phyloP scores from a whole-genome alignment of 2,329 filamentous ascomycete species.

The Nemania sp. region DNA sequence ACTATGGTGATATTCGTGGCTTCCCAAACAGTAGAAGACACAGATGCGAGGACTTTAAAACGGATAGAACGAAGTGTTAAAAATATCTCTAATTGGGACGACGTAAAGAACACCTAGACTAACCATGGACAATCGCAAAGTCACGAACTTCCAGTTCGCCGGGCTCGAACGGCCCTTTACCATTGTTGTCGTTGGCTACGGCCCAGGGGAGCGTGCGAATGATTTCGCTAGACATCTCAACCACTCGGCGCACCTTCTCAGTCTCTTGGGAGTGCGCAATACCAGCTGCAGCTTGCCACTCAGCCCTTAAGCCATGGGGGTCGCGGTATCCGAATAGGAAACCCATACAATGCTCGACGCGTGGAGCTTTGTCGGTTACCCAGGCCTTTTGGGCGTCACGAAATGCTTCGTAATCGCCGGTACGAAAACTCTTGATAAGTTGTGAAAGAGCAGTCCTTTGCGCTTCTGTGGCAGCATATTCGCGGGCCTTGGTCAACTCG shows the following conservation, averaged over 20 bases:
- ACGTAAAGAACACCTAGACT: too few species aligned
- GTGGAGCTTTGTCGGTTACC: background rate
- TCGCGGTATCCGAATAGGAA: background rate
- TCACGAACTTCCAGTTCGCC: background rate
- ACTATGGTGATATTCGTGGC: too few species aligned
- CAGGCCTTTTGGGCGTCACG: background rate
- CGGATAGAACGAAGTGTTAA: too few species aligned
- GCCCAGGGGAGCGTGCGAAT: background rate
- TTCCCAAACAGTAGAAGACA: too few species aligned
- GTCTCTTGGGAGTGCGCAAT: background rate
- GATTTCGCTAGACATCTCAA: background rate
- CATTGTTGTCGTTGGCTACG: background rate
- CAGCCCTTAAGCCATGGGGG: background rate
- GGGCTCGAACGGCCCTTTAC: background rate
- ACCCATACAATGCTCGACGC: background rate
- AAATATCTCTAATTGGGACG: too few species aligned
- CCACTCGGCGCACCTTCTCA: background rate
- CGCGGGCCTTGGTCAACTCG: background rate
- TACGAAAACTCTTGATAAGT: background rate
- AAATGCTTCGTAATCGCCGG: background rate
- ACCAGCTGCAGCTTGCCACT: background rate
- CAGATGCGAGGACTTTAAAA: too few species aligned
- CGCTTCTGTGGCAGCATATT: background rate
- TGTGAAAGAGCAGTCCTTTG: background rate
- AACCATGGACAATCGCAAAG: background rate